phyloP scores from a whole-genome alignment of 305 asterid genomes.

The Fraxinus paxiana region DNA sequence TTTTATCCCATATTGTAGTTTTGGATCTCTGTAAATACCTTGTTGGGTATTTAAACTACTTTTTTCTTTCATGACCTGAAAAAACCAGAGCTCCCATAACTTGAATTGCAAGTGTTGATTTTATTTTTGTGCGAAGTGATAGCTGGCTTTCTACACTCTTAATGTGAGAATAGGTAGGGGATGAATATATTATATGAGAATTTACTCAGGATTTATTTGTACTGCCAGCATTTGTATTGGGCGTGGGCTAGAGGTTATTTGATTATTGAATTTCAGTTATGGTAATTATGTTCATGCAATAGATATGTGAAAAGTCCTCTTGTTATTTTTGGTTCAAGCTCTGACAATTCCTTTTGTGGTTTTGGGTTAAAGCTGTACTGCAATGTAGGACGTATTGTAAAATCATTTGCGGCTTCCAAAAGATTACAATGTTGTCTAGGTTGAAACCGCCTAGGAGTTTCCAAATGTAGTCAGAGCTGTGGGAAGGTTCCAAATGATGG shows the following conservation, averaged over 20 bases:
- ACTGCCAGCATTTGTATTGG: background rate
- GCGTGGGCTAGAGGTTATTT: constrained; percentile 12
- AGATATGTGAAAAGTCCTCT: constrained; percentile 5
- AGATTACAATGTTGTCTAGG: constrained; percentile 7
- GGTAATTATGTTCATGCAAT: background rate
- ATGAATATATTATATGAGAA: constrained; percentile 18
- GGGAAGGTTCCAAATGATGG: constrained; percentile 11
- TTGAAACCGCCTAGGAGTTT: background rate
- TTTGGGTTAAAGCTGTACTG: background rate
- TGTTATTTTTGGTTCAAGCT: constrained; percentile 7
- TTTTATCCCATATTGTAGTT: background rate
- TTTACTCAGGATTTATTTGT: constrained; percentile 3
- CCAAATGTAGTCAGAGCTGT: background rate
- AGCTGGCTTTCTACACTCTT: constrained; percentile 16
- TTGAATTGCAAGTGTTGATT: constrained; percentile 21
- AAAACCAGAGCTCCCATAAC: background rate
- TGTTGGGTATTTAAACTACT: constrained; percentile 3
- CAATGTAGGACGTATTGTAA: background rate
- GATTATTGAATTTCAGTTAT: background rate
- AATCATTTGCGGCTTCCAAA: constrained; percentile 11
- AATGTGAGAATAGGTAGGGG: constrained; percentile 18
- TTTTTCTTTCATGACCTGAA: constrained; percentile 15
- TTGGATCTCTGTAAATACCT: constrained; percentile 20
- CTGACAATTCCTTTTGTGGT: background rate
- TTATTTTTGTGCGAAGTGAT: constrained; percentile 14